phyloP scores from a whole-genome alignment of 2,329 filamentous ascomycete species.

The Venturia carpophila region DNA sequence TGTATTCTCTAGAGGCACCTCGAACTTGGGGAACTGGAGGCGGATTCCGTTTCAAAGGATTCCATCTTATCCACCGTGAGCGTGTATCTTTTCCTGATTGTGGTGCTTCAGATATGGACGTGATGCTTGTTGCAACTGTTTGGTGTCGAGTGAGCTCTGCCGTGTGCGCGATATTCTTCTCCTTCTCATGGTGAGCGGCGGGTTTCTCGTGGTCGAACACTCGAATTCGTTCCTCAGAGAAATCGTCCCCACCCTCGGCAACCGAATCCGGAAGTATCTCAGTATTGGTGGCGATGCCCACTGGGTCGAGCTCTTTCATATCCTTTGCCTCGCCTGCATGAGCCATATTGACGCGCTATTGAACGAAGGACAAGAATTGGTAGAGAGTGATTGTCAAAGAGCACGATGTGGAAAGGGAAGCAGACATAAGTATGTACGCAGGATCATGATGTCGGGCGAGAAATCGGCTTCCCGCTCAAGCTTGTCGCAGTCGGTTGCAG shows the following conservation, averaged over 20 bases:
- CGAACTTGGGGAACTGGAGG: conserved; percentile 51
- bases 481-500: background rate
- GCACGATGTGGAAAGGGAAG: background rate
- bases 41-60: conserved; percentile 41
- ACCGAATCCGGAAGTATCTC: background rate
- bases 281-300: conserved; percentile 6
- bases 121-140: background rate
- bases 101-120: background rate
- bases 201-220: background rate
- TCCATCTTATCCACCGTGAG: conserved; percentile 24
- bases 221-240: background rate
- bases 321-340: conserved; percentile 13
- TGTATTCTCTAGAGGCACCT: conserved; percentile 58
- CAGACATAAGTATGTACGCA: conserved; percentile 4
- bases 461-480: conserved; percentile 3
- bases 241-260: background rate
- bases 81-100: background rate
- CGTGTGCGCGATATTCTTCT: background rate
- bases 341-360: conserved; percentile 2
- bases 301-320: conserved; percentile 15
- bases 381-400: background rate
- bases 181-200: background rate
- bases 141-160: background rate
- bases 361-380: background rate
- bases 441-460: conserved; percentile 12